phyloP scores from a whole-genome alignment of 305 asterid genomes.

The Solanum hybrid region DNA sequence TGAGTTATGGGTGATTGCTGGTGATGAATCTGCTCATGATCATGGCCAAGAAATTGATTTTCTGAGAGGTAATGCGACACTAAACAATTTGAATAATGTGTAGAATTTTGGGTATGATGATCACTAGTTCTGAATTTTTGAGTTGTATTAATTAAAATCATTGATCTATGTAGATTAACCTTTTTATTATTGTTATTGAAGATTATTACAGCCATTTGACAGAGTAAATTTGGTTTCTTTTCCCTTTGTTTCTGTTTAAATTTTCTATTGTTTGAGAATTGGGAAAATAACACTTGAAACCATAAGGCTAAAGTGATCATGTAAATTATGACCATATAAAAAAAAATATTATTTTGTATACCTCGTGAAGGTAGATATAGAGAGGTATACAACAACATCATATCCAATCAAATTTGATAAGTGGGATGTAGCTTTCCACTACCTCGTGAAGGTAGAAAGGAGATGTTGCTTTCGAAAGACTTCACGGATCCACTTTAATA shows the following conservation, averaged over 20 bases:
- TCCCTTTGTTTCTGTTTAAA: neutral
- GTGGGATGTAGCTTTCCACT: neutral
- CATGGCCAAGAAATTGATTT: neutral
- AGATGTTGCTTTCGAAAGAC: neutral
- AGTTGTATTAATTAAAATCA: neutral
- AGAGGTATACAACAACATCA: neutral
- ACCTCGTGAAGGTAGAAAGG: too few species aligned
- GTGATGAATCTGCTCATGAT: neutral
- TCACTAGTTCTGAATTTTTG: neutral
- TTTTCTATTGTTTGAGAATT: neutral
- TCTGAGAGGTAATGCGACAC: neutral
- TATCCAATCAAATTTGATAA: neutral
- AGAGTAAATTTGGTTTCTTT: neutral
- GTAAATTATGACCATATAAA: neutral
- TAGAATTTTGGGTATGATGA: neutral
- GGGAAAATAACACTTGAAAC: neutral
- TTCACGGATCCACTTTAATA: neutral
- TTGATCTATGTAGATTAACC: neutral
- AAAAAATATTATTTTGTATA: neutral
- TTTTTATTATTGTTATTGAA: neutral
- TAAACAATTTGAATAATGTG: neutral
- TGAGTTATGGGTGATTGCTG: neutral
- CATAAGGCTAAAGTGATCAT: neutral
- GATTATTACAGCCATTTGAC: neutral
- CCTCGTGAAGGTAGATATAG: too few species aligned